Conservation (phyloP, 148 eudicot species). For the Persicaria maculosa region DNA sequence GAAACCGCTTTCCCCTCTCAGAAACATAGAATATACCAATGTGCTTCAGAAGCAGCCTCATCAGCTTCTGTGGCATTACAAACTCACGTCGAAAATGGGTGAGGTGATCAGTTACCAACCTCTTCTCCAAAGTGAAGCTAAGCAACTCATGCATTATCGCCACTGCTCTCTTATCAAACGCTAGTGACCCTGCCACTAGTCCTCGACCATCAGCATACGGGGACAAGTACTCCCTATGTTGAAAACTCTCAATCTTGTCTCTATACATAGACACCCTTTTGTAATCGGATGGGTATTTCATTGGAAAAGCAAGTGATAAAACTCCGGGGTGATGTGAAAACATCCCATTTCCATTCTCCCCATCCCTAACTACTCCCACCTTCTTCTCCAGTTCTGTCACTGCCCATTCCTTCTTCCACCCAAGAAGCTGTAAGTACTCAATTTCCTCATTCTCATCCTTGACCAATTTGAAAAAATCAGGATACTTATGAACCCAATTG, state of each 20-base stretch:
- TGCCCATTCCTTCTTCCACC: constrained; percentile 77
- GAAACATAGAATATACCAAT: constrained; percentile 95
- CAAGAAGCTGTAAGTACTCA: constrained; percentile 76
- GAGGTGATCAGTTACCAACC: constrained; percentile 81
- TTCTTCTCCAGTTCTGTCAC: constrained; percentile 75
- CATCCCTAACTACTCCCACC: constrained; percentile 20
- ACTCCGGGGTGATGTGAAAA: constrained; percentile 25
- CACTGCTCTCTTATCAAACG: constrained; percentile 28
- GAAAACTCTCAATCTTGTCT: constrained; percentile 64
- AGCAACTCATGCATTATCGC: constrained; percentile 93
- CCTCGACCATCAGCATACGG: constrained; percentile 80
- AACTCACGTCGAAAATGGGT: constrained; percentile 86
- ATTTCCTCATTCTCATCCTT: constrained; percentile 39
- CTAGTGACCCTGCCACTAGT: constrained; percentile 23
- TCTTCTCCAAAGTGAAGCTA: constrained; percentile 80
- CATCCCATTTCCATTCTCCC: constrained; percentile 12
- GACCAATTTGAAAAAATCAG: constrained; percentile 54
- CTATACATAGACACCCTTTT: constrained; percentile 58
- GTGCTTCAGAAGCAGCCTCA: constrained; percentile 88
- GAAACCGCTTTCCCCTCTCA: constrained; percentile 86
- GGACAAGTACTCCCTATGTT: constrained; percentile 65
- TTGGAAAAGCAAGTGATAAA: constrained; percentile 65
- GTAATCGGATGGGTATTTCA: constrained; percentile 53
- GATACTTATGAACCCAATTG: constrained; percentile 64
- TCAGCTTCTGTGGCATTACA: constrained; percentile 91